Base-by-base conservation (phyloP, 2,329 filamentous ascomycete species). In the Laburnicola sp. region DNA sequence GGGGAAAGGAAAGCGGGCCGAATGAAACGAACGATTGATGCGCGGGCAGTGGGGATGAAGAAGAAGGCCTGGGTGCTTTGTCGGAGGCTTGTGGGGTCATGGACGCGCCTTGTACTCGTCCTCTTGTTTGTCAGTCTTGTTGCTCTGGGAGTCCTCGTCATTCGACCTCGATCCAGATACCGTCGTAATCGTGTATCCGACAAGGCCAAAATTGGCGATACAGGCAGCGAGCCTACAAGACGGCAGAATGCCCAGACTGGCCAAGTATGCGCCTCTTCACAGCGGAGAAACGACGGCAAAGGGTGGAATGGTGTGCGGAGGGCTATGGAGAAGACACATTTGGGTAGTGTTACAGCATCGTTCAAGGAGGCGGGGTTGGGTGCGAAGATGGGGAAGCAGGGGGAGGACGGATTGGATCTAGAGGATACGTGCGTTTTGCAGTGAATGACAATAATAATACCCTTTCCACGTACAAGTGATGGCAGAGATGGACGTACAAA, bases 391-490 rank as follows among this genome's bases (percentile, higher is more conserved):
- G 36, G 27, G 50, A 28, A 43, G 31, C 2, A 11, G 39, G 25
- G 26, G 16, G 39, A 41, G 10, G 45, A 35, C 34, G 58, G 36
- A 6, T 47, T 54, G 37, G 63, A 65, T 57, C 53, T 63, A 27
- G 49, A 48, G 41, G 64, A 65, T 56, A 50, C 51, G 7, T 67
- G 63, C 54, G 49, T 38, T 11, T 25, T 63, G 34, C 59, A 63
- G 53, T 62, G 50, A 49, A n/a, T n/a, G n/a, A n/a, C n/a, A n/a
- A n/a, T n/a, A n/a, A n/a, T n/a, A n/a, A n/a, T n/a, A n/a, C n/a
- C n/a, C n/a, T n/a, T n/a, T n/a, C n/a, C n/a, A n/a, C n/a, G n/a
- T n/a, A n/a, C n/a, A n/a, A n/a, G n/a, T n/a, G n/a, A n/a, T n/a
- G n/a, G n/a, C n/a, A n/a, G n/a, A n/a, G n/a, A n/a, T n/a, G n/a